Evolutionary conservation across 495 filamentous ascomycete genomes (phyloP).

Genomic region (Aspergillus panamensis): DNA sequence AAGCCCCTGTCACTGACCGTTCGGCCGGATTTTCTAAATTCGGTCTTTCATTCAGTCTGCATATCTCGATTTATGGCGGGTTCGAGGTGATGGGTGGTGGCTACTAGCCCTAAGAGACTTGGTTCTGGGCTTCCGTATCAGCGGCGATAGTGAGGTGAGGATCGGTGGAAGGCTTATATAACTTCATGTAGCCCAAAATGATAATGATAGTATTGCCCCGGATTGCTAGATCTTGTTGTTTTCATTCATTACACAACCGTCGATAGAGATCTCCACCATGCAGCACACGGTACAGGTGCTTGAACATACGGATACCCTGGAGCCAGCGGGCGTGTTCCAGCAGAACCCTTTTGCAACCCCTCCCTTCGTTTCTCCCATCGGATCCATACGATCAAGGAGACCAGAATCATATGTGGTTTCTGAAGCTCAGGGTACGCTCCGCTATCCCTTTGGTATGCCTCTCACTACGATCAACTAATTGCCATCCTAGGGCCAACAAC

Average conservation of each 20-base stretch:
- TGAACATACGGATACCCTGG: background rate
- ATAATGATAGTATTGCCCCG: background rate
- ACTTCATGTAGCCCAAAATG: background rate
- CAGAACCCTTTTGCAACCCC: background rate
- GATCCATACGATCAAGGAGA: background rate
- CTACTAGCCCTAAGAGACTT: background rate
- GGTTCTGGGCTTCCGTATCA: background rate
- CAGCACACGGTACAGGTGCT: background rate
- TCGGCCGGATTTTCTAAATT: slow-evolving; percentile 2
- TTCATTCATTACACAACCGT: background rate
- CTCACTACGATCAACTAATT: background rate
- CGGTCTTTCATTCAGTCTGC: background rate
- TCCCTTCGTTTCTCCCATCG: background rate
- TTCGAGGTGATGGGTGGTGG: background rate
- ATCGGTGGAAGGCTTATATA: background rate
- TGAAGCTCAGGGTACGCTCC: background rate
- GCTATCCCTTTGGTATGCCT: background rate
- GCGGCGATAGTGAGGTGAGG: background rate
- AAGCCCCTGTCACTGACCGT: background rate
- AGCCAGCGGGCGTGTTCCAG: background rate
- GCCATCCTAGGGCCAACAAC: background rate
- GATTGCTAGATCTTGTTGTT: too few species aligned
- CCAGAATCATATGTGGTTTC: background rate
- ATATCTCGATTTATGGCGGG: background rate
- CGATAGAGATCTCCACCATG: background rate